These are phyloP conservation scores for Euphorbia corollata DNA, from an alignment of 441 rosid genomes.

Conservation along the genomic window DNA sequence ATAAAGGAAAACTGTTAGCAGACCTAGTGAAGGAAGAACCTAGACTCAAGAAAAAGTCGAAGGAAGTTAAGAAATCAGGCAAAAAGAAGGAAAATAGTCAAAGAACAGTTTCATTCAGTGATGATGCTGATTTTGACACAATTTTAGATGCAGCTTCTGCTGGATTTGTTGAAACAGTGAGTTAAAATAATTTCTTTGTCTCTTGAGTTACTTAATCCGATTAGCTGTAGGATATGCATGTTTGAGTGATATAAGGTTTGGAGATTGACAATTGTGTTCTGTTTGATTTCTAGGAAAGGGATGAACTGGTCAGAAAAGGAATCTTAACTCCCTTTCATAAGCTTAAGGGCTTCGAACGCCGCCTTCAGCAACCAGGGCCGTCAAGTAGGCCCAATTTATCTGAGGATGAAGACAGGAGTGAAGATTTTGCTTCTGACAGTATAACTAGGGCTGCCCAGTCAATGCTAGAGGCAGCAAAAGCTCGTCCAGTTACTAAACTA, in stretches of 20 bases:
- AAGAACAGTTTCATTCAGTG: conserved; percentile 56
- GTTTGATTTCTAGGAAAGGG: conserved; percentile 76
- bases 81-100: conserved; percentile 42
- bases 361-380: conserved; percentile 58
- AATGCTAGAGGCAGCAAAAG: conserved; percentile 60
- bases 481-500: conserved; percentile 77
- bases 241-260: conserved; percentile 10
- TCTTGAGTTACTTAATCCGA: conserved; percentile 15
- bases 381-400: conserved; percentile 30
- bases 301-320: conserved; percentile 88
- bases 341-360: conserved; percentile 87
- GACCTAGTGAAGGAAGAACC: conserved; percentile 59
- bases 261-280: conserved; percentile 10
- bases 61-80: conserved; percentile 34
- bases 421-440: conserved; percentile 42
- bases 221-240: conserved; percentile 11
- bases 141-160: conserved; percentile 73
- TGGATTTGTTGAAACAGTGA: conserved; percentile 90
- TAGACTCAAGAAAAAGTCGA: conserved; percentile 45
- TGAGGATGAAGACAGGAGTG: conserved; percentile 36
- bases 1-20: conserved; percentile 35
- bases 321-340: conserved; percentile 88
- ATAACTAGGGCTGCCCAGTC: conserved; percentile 55
- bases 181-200: conserved; percentile 20
- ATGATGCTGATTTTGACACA: conserved; percentile 79